Base-by-base conservation (phyloP, 2,329 filamentous ascomycete species). In the Lachnellula suecica region DNA sequence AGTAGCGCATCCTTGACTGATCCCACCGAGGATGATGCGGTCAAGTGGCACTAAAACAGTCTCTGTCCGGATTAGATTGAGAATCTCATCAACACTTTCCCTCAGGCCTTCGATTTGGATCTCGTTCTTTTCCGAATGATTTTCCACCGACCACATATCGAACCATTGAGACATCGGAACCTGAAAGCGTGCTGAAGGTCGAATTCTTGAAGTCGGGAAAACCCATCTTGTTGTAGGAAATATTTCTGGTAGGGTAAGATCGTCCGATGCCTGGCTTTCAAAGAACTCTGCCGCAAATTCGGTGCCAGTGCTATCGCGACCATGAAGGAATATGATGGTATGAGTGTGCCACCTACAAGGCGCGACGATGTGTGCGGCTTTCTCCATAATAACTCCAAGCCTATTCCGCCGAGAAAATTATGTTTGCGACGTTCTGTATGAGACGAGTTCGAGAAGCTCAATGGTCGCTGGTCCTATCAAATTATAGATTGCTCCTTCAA, bases 281-380 rank as follows among this genome's bases (percentile, higher is more conserved):
- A 77, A 72, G 41, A 78, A 59, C 46, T 77, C 72, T 10, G 41
- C 46, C 0, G 70, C 67, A 46, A 76, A 77, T 24, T 74, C 68
- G 1, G 56, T 19, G n/a, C 64, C 67, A 2, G 58, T 64, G 56
- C 72, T 75, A 54, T 72, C 72, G 34, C 72, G 66, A 5, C 74
- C 75, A 45, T 79, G 74, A 10, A 79, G 70, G 37, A 76, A 68
- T 34, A 79, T 74, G 37, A 77, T 53, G 0, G 74, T 78, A 44
- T 78, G 71, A 0, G 70, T 73, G 49, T 78, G 74, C 10, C 51
- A 23, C 24, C 19, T 19, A 22, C 4, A 20, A 44, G 54, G 57
- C 7, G 31, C 17, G 44, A 60, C 34, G 42, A 51, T 50, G 25
- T 57, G 47, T 22, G 40, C 22, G 24, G 25, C 17, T 35, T 45